Evolutionary conservation across 352 stramenopile genomes (phyloP).

Genomic region (Globisporangium lucens): DNA sequence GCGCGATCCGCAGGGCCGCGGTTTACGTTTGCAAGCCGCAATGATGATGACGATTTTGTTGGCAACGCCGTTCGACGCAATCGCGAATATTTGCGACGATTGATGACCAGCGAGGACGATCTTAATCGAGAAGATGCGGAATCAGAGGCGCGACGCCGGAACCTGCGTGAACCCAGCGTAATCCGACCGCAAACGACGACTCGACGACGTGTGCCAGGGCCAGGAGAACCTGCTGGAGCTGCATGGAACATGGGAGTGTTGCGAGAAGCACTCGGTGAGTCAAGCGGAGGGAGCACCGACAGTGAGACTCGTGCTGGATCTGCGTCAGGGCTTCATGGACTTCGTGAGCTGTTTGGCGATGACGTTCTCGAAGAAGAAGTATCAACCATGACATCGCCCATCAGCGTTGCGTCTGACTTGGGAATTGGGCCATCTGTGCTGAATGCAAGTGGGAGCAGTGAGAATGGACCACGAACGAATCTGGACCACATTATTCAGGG

Average conservation of each 20-base stretch:
- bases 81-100: constrained; percentile 14
- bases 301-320: neutral
- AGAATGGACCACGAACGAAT: constrained; percentile 19
- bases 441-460: neutral
- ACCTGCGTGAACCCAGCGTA: constrained; percentile 17
- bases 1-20: neutral
- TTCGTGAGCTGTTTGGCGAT: constrained; percentile 34
- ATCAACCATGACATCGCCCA: constrained; percentile 14
- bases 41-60: constrained; percentile 9
- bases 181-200: constrained; percentile 10
- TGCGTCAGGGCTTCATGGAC: constrained; percentile 27
- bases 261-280: constrained; percentile 36
- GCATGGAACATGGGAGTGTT: constrained; percentile 66
- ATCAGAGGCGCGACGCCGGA: constrained; percentile 8
- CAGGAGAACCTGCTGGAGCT: constrained; percentile 26
- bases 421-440: constrained; percentile 17
- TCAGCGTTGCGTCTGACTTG: constrained; percentile 29
- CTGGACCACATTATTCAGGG: constrained; percentile 57
- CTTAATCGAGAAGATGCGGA: constrained; percentile 1
- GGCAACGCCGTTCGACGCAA: constrained; percentile 7
- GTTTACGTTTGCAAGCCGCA: constrained; percentile 7
- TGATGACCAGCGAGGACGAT: constrained; percentile 11
- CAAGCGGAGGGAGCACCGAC: neutral
- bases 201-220: constrained; percentile 17
- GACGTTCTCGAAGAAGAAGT: constrained; percentile 24